Percentiles rank a stretch among this genome's conserved stretches.
These are phyloP conservation scores for Elsinoe arachidis DNA, from an alignment of 2,329 filamentous ascomycete species.

Conservation along the genomic window DNA sequence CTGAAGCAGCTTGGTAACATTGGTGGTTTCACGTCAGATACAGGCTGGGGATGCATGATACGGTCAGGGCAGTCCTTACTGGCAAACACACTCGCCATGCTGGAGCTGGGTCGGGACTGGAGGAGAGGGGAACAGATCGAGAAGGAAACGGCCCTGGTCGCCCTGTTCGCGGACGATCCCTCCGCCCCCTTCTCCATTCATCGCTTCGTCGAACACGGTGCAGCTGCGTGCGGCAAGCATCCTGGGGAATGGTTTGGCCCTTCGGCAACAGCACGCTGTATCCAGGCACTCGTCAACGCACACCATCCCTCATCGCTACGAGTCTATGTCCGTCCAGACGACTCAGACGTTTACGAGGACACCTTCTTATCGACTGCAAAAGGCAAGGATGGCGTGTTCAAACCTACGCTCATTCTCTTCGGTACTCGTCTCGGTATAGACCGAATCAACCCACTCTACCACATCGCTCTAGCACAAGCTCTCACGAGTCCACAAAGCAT, in stretches of 20 bases:
- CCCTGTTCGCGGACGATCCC: constrained; percentile 79
- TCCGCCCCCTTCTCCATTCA: constrained; percentile 89
- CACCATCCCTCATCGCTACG: constrained; percentile 55
- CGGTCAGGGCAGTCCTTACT: constrained; percentile 87
- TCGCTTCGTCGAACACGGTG: constrained; percentile 83
- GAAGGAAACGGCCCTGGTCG: constrained; percentile 59
- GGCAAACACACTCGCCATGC: constrained; percentile 69
- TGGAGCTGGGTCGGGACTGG: constrained; percentile 79
- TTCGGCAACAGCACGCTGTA: constrained; percentile 89
- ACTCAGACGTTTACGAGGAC: constrained; percentile 88
- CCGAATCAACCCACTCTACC: constrained; percentile 88
- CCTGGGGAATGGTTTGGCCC: constrained; percentile 98
- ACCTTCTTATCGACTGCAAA: constrained; percentile 71
- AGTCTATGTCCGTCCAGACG: constrained; percentile 84
- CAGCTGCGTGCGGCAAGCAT: constrained; percentile 79
- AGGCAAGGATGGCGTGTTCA: constrained; percentile 56
- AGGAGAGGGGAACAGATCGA: constrained; percentile 50
- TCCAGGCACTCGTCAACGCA: constrained; percentile 71
- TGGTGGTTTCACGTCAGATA: constrained; percentile 80
- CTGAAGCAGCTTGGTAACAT: constrained; percentile 73
- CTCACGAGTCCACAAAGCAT: constrained; percentile 88
- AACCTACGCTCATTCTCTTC: constrained; percentile 80
- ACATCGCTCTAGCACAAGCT: constrained; percentile 79
- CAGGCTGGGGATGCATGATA: constrained; percentile 99
- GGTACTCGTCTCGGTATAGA: constrained; percentile 87